Evolutionary conservation across 345 rosid genomes (phyloP), one percentile per base, ranked within the genome.

Genomic region (Eucalyptus pauciflora): DNA sequence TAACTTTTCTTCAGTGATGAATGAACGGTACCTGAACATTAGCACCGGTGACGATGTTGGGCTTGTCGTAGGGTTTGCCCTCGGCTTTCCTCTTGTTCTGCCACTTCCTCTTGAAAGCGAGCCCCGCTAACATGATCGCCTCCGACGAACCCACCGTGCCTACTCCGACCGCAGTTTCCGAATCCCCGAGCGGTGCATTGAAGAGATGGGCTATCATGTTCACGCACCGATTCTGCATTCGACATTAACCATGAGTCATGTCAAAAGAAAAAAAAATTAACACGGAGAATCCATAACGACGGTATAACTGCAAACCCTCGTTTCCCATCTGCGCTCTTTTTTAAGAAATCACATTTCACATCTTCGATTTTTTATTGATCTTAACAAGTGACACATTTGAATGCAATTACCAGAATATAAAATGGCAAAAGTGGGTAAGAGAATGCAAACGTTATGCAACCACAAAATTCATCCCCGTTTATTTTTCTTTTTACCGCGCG

Each of bases 11-110:
- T 9, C 7, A 24, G 67, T 5, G 18, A 33, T 46, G 54, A 62
- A 31, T 2, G 41, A 62, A 31, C 1, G 41, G 25, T 89, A 93
- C 95, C 93, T 94, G 94, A 89, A 94, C 95, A 87, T 94, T 94
- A 90, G 95, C 95, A 25, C 95, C 94, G 29, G 95, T 94, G 90
- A 94, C 95, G 81, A 94, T 94, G 92, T 94, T 94, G 46, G 95
- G 95, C 87, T 92, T 92, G 91, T 92, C 94, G 56, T 7, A 85
- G 7, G 95, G 94, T 60, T 90, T 89, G 20, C 95, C 95, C 60
- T 86, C 89, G 12, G 93, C 94, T 54, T 89, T 92, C 85, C 89
- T 91, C 91, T 89, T 94, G 92, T 94, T 94, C 88, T 94, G 95
- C 95, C 94, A 94, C 88, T 90, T 90, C 88, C 95, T 87, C 93